Evolutionary conservation across 1,139 yeast species (phyloP), one percentile per base, ranked within the genome.

Genomic region (Candida sojae): DNA sequence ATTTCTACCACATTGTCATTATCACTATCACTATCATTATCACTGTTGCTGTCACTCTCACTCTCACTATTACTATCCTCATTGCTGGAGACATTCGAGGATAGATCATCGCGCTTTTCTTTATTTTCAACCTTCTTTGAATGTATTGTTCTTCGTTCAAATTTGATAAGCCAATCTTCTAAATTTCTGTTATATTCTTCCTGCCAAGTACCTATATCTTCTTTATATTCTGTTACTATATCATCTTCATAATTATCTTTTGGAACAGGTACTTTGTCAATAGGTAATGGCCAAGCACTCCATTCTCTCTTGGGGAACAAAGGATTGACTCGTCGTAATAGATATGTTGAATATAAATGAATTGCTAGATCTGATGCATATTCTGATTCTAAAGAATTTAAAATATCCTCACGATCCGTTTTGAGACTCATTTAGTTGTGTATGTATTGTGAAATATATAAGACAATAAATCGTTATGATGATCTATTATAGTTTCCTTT

Each of bases 271-370:
- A 74, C 71, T 9, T 55, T 53, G 2, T 61, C 53, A 2, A 54
- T 38, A 0, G 63, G 59, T 17, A 71, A 51, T 0, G 85, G 86
- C 86, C 85, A 83, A 1, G 64, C 53, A 1, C 75, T 48, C 78
- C 84, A 81, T 3, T 49, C 46, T 4, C 53, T 45, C 1, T 50
- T 42, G 2, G 85, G 84, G 48, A 69, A 67, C 9, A 42, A 29
- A 0, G 75, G 74, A 47, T 75, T 67, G n/a, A 69, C 54, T 21
- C 66, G 58, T 42, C 70, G 77, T 3, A 78, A 57, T 28, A 82
- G 62, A 43, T 70, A 64, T 0, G 78, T 51, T 10, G 81, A 71
- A 57, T 81, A 83, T 6, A 83, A 61, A 61, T 83, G 88, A 0
- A 79, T 51, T 0, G 80, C 77, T 32, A 82, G 62, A 58, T 83